Evolutionary conservation across 257 asterid species (phyloP), one percentile per base, ranked within the genome.

Genomic region (Marsdenia floribunda): DNA sequence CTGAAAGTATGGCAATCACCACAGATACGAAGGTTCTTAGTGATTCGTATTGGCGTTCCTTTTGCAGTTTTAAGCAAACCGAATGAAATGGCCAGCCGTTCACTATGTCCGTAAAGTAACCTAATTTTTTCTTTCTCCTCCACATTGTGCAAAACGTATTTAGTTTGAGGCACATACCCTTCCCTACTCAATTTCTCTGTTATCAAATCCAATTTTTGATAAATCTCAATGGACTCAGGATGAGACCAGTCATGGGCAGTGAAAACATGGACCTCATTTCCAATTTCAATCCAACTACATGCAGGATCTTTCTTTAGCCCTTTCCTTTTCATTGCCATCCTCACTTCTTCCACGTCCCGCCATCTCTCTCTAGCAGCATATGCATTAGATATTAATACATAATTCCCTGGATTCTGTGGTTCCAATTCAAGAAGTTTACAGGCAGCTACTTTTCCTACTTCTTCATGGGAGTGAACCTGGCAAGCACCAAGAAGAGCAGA

Each of bases 221-320:
- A 85, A 68, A 91, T 91, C 65, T 82, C 86, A 68, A 75, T 84
- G 47, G 79, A 84, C 53, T 72, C 53, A 1, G 92, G 96, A 80
- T 91, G 98, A 53, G 93, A 87, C 77, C 77, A 83, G 75, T 91
- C 97, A 58, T 87, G 84, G 5, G 93, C 86, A 37, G 67, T 79
- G 77, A 93, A 93, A 0, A 86, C 77, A 79, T 91, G 96, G 80
- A 92, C 81, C 75, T 75, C 75, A 74, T 86, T 77, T 35, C 89
- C 87, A 46, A 87, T 65, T 76, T 91, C 94, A 59, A 89, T 87
- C 98, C 98, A 93, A 76, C 98, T 91, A 78, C 98, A 93, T 21
- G 96, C 97, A 5, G 97, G 96, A 65, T 88, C 94, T 76, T 91
- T 93, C 80, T 81, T 90, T 78, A 91, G 73, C 72, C 92, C 92